Evolutionary conservation across 2,329 filamentous ascomycete genomes (phyloP).

Genomic region (Xylariaceae sp.): DNA sequence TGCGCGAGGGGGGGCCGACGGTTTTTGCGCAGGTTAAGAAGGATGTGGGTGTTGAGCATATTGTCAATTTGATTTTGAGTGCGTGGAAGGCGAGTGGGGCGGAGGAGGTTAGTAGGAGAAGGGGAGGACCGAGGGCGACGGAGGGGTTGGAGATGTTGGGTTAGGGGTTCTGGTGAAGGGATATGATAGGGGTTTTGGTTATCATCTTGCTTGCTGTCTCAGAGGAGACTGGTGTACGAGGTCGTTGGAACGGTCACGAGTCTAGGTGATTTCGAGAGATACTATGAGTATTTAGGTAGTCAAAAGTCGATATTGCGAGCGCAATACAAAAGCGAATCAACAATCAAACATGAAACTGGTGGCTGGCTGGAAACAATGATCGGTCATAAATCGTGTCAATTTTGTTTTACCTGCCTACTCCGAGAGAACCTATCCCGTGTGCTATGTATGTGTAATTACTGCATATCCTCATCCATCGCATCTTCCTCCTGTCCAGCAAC

Average conservation of each 20-base stretch:
- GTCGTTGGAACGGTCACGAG: background rate
- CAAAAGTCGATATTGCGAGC: no score
- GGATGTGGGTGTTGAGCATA: slow-evolving; percentile 75
- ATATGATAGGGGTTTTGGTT: background rate
- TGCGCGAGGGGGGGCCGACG: slow-evolving; percentile 90
- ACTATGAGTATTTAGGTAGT: no score
- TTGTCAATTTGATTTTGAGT: slow-evolving; percentile 80
- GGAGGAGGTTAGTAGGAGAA: slow-evolving; percentile 49
- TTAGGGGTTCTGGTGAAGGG: background rate
- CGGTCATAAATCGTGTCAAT: slow-evolving; percentile 15
- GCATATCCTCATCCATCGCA: slow-evolving; percentile 39
- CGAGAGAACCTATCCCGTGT: background rate
- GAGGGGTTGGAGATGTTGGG: slow-evolving; percentile 47
- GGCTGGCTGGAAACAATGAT: no score
- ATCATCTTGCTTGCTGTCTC: background rate
- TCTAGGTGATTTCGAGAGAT: no score
- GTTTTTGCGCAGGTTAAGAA: slow-evolving; percentile 98
- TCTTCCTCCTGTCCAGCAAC: slow-evolving; percentile 22
- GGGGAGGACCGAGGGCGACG: slow-evolving; percentile 55
- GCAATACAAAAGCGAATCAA: no score
- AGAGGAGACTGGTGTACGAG: no score
- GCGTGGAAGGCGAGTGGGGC: slow-evolving; percentile 92
- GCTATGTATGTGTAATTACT: slow-evolving; percentile 5
- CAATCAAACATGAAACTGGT: no score
- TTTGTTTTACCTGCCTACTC: background rate